phyloP scores from a whole-genome alignment of 2,329 filamentous ascomycete species.

The Stagonosporopsis vannaccii region DNA sequence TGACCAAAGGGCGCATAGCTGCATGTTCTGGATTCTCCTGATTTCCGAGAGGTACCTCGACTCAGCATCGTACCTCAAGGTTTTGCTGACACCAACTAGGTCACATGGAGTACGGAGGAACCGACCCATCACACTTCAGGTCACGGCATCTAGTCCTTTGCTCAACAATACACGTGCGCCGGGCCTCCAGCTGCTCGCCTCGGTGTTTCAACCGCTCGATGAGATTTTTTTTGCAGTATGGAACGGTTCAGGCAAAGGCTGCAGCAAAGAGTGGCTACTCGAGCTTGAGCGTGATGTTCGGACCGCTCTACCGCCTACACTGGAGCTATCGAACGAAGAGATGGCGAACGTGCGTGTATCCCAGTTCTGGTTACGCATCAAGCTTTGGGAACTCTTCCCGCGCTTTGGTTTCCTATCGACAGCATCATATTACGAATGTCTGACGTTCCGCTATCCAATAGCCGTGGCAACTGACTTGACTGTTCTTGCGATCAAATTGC shows the following conservation, averaged over 20 bases:
- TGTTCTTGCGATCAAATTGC: conserved; percentile 45
- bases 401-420: conserved; percentile 61
- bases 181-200: conserved; percentile 64
- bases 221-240: conserved; percentile 69
- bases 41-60: conserved; percentile 34
- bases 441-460: conserved; percentile 70
- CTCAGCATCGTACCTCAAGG: neutral
- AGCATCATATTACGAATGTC: conserved; percentile 58
- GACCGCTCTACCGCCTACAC: conserved; percentile 61
- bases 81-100: conserved; percentile 45
- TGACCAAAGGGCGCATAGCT: conserved; percentile 16
- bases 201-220: conserved; percentile 71
- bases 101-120: conserved; percentile 75
- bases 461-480: conserved; percentile 69
- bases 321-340: conserved; percentile 61
- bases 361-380: conserved; percentile 71
- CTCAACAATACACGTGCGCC: conserved; percentile 67
- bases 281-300: conserved; percentile 69
- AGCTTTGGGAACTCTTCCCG: conserved; percentile 68
- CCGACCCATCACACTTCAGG: conserved; percentile 73
- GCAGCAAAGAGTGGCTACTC: conserved; percentile 64
- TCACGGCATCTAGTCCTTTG: conserved; percentile 71
- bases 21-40: conserved; percentile 36
- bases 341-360: conserved; percentile 64
- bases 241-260: conserved; percentile 69